Conservation (phyloP, 768 basidiomycete genomes). For the Lactarius akahatsu region DNA sequence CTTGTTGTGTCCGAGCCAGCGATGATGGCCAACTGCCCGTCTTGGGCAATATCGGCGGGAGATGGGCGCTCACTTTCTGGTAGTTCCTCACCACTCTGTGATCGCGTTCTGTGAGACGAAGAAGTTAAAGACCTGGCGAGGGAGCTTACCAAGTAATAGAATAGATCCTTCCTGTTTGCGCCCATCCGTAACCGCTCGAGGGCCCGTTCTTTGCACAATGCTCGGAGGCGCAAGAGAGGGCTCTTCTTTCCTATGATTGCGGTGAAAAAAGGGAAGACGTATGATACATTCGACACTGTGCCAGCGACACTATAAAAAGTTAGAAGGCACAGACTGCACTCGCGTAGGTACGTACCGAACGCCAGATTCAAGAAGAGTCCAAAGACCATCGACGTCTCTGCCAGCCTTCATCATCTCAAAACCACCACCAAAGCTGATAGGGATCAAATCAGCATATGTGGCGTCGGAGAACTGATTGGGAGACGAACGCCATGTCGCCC, state of each 20-base stretch:
- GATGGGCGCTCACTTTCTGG: not conserved
- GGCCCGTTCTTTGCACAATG: not conserved
- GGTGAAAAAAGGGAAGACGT: not conserved
- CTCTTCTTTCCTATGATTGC: not conserved
- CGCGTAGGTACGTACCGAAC: not conserved
- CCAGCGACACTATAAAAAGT: not conserved
- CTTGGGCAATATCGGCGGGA: not conserved
- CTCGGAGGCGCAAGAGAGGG: not conserved
- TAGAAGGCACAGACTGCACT: not conserved
- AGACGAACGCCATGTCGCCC: constrained; percentile 42
- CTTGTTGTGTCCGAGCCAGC: constrained; percentile 4
- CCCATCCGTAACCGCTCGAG: constrained; percentile 4
- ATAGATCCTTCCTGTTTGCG: constrained; percentile 36
- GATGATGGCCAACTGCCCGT: not conserved
- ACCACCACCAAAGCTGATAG: not conserved
- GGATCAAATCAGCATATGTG: not conserved
- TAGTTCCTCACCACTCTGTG: constrained; percentile 10
- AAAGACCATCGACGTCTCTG: not conserved
- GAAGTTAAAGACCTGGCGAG: not conserved
- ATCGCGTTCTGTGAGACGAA: not conserved
- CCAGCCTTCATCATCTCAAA: not conserved
- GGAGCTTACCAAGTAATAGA: constrained; percentile 40
- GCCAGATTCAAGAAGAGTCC: not conserved
- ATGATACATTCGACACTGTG: not conserved
- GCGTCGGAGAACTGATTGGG: not conserved